Base-by-base conservation (phyloP, 2,329 filamentous ascomycete genomes). In the Harringtonia lauricola region DNA sequence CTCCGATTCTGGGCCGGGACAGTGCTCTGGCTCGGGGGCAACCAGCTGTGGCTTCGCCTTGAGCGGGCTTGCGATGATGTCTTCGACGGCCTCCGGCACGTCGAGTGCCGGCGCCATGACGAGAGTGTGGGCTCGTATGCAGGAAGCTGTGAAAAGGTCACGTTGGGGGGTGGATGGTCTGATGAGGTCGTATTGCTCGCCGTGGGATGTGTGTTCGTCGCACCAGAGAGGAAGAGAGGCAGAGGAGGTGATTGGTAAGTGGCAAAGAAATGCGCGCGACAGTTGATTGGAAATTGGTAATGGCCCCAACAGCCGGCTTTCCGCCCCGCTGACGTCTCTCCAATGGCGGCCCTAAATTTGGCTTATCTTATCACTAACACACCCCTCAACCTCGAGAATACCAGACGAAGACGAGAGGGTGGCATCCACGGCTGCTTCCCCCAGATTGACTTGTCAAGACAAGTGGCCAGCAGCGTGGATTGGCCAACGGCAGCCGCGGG, bases 21-120 rank as follows among this genome's bases (percentile, higher is more conserved):
- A 98, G 69, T 96, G 89, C 64, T 96, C 88, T 67, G 90, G 90
- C 59, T 96, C 89, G 34, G 92, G 90, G 18, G 92, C 92, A 50
- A 96, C 85, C 43, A 98, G 83, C 50, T 86, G 74, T 1, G 90
- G 88, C 41, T 85, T 81, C 44, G 76, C 70, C 62, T 88, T 88
- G 45, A 89, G 70, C 8, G 86, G 83, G 57, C 86, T 82, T 52
- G 79, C 69, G 52, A 94, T 68, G 49, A 88, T 82, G 46, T 86
- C 81, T 49, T 81, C 71, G 41, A 81, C 70, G 33, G 72, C 60
- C 43, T 75, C 73, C 40, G 82, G 74, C 55, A 82, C 79, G 66
- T 94, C 83, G 36, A 94, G 68, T 21, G 83, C 87, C 17, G 87
- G 86, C 43, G 86, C 81, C 87, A 94, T 94, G 36, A 13, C 15